A percentile compares a stretch with the other conserved stretches of the same genome.
Conservation (phyloP, 306 rosid species). For the Alnus rubra region DNA sequence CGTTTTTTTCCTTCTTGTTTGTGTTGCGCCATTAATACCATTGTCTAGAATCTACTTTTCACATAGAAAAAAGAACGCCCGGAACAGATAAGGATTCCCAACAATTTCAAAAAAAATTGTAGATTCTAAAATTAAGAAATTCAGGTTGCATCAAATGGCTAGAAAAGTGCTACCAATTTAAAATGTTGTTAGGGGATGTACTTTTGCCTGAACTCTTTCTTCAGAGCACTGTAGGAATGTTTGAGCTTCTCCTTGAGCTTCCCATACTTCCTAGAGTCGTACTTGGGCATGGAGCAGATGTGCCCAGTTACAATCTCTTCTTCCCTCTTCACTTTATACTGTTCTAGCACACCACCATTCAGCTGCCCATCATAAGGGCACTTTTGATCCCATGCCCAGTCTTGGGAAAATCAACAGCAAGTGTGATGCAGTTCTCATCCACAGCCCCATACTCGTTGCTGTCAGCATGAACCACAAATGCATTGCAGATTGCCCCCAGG, state of each 20-base stretch:
- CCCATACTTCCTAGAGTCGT: conserved; percentile 77
- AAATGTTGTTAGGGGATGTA: too few species aligned
- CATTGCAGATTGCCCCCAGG: conserved; percentile 81
- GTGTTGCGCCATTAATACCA: too few species aligned
- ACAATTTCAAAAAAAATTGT: too few species aligned
- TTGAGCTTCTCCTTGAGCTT: conserved; percentile 89
- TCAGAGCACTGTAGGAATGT: conserved; percentile 72
- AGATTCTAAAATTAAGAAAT: too few species aligned
- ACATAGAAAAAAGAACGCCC: too few species aligned
- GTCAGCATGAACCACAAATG: conserved; percentile 97
- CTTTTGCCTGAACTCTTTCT: conserved; percentile 68
- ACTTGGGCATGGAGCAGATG: conserved; percentile 94
- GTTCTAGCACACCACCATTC: conserved; percentile 54
- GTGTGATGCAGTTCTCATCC: conserved; percentile 58
- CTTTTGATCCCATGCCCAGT: conserved; percentile 78
- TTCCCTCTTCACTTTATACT: conserved; percentile 77
- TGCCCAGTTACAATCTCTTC: conserved; percentile 89
- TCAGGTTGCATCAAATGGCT: too few species aligned
- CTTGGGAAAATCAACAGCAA: conserved; percentile 93
- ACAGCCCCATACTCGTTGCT: conserved; percentile 62
- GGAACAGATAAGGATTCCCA: too few species aligned
- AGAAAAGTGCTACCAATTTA: too few species aligned
- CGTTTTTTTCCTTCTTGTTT: too few species aligned
- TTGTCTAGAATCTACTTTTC: too few species aligned
- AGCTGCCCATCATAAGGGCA: conserved; percentile 72